Percentiles rank a stretch among this genome's conserved stretches.
These are phyloP conservation scores for Fusarium agapanthi DNA, from an alignment of 2,329 filamentous ascomycete species.

Conservation along the genomic window DNA sequence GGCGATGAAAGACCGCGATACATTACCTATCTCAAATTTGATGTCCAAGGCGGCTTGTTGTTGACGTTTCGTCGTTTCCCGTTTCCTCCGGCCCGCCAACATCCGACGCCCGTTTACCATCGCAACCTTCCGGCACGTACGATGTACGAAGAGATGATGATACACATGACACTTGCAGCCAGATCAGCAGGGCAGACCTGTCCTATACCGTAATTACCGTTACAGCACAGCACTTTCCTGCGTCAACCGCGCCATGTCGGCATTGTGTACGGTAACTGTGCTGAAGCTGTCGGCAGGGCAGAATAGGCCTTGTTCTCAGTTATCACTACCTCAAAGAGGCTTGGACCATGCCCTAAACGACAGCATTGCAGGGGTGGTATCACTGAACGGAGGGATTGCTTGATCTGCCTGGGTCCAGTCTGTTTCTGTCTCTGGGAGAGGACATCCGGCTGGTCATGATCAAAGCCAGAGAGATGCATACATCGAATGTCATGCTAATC, in stretches of 20 bases:
- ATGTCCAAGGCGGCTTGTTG: not conserved
- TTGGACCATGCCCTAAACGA: slow-evolving; percentile 26
- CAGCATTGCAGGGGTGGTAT: slow-evolving; percentile 15
- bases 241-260: slow-evolving; percentile 26
- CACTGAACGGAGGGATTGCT: slow-evolving; percentile 19
- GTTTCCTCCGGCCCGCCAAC: slow-evolving; percentile 18
- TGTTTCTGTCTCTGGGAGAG: not conserved
- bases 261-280: slow-evolving; percentile 14
- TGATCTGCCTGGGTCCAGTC: not conserved
- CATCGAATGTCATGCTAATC: slow-evolving; percentile 34
- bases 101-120: slow-evolving; percentile 25
- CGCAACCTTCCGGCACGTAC: slow-evolving; percentile 37
- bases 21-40: not conserved
- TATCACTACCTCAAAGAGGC: slow-evolving; percentile 27
- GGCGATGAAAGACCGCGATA: not conserved
- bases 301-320: slow-evolving; percentile 26
- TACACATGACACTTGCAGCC: slow-evolving; percentile 24
- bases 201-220: slow-evolving; percentile 15
- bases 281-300: slow-evolving; percentile 15
- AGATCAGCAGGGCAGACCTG: slow-evolving; percentile 17
- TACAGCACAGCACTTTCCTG: slow-evolving; percentile 21
- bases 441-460: slow-evolving; percentile 14
- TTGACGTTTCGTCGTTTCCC: slow-evolving; percentile 6
- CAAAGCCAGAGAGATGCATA: slow-evolving; percentile 27
- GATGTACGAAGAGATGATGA: slow-evolving; percentile 28